These are phyloP conservation scores for Neurospora sp. DNA, from an alignment of 2,329 filamentous ascomycete species.

Conservation along the genomic window DNA sequence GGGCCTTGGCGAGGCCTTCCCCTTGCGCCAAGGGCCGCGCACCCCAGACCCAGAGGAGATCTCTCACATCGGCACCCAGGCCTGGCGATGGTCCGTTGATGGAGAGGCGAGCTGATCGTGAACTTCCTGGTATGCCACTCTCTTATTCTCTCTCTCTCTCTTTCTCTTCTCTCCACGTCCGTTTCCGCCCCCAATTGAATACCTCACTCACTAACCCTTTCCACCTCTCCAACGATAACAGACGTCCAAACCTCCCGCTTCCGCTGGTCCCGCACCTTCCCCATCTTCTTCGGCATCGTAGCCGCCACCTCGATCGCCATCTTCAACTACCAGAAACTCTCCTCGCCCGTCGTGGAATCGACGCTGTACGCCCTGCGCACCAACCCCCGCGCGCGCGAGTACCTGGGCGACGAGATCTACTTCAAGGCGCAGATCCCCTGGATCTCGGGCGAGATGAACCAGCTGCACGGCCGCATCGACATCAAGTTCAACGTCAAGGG, in stretches of 20 bases:
- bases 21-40: background rate
- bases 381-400: constrained; percentile 60
- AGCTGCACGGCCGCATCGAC: constrained; percentile 83
- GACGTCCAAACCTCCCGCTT: constrained; percentile 36
- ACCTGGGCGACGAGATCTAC: constrained; percentile 81
- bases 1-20: constrained; percentile 4
- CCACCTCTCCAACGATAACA: constrained; percentile 12
- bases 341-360: constrained; percentile 75
- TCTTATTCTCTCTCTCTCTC: too few species aligned
- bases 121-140: constrained; percentile 46
- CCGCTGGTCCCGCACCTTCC: constrained; percentile 64
- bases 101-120: constrained; percentile 54
- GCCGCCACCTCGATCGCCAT: constrained; percentile 68
- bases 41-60: constrained; percentile 28
- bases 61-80: constrained; percentile 46
- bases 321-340: constrained; percentile 98
- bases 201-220: constrained; percentile 1
- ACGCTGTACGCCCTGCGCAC: constrained; percentile 89
- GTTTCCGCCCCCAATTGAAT: background rate
- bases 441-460: constrained; percentile 84
- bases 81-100: constrained; percentile 54
- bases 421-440: constrained; percentile 71
- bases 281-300: constrained; percentile 69
- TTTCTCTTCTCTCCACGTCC: too few species aligned
- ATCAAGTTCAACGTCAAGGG: constrained; percentile 83